A percentile compares a stretch with the other conserved stretches of the same genome.
Conservation (phyloP, 441 rosid genomes). For the Viola pubescens region DNA sequence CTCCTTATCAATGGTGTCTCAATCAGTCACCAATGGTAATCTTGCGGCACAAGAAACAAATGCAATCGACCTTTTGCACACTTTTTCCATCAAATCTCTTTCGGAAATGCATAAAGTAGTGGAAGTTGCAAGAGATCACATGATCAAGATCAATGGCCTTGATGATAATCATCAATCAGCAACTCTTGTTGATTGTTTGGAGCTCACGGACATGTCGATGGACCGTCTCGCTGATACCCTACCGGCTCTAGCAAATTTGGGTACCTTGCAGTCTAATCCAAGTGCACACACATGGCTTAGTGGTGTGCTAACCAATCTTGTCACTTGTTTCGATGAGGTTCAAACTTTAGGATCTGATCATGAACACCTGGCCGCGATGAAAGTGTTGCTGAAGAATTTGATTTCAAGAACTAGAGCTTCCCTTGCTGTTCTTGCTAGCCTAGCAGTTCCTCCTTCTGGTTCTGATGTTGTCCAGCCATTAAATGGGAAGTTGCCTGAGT, state of each 20-base stretch:
- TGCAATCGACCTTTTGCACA: background rate
- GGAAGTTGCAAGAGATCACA: background rate
- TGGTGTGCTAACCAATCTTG: slow-evolving; percentile 16
- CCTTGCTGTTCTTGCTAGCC: slow-evolving; percentile 5
- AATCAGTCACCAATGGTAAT: slow-evolving; percentile 4
- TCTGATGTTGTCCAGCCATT: slow-evolving; percentile 4
- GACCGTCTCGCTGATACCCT: slow-evolving; percentile 3
- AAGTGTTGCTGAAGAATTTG: slow-evolving; percentile 5
- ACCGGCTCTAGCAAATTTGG: slow-evolving; percentile 4
- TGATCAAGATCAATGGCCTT: background rate
- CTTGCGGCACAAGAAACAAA: background rate
- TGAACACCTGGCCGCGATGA: background rate
- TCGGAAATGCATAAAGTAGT: slow-evolving; percentile 4
- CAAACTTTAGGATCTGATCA: background rate
- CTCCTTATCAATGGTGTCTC: background rate
- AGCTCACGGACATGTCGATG: slow-evolving; percentile 15
- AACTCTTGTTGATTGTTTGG: slow-evolving; percentile 11
- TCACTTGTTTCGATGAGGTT: slow-evolving; percentile 15
- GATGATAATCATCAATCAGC: background rate
- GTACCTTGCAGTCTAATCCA: background rate
- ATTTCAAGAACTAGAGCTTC: slow-evolving; percentile 15
- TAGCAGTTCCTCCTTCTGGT: background rate
- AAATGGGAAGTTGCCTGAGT: slow-evolving; percentile 4
- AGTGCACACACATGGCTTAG: slow-evolving; percentile 10
- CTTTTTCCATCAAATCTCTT: slow-evolving; percentile 5